Evolutionary conservation across 2,329 filamentous ascomycete species (phyloP), one percentile per base, ranked within the genome.

Genomic region (Apiospora malaysiana): DNA sequence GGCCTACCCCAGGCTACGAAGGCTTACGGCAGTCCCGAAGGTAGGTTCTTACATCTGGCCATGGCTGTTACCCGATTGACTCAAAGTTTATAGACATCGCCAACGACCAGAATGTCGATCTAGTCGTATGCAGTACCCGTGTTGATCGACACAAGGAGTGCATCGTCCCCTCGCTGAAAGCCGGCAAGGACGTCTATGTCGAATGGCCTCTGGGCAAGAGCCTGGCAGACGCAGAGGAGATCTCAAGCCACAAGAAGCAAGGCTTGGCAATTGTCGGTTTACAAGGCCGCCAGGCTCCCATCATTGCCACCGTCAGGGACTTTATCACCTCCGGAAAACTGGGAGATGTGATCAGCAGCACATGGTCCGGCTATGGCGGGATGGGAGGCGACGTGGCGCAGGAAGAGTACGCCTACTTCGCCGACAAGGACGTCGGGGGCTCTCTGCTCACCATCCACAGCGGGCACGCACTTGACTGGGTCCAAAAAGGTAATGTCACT

Each of bases 161-260:
- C 14, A 25, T 70, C 12, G 37, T 70, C 1, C 68, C 68, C 4
- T 37, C 56, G 5, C 10, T 70, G 14, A 25, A 47, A 21, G 68
- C 68, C 27, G 68, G 68, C 25, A 70, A 70, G 68, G 68, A 70
- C 14, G 68, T 70, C 56, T 70, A 65, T 14, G 59, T 56, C 40
- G 68, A 70, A 42, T 70, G 68, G 68, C 68, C 68, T 23, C 56
- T 70, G 23, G 68, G 68, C 43, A 42, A 45, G 32, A 70, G 63
- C 56, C 43, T 70, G 27, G 40, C 37, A 2, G 51, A 70, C 8
- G 68, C 68, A 2, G 51, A 43, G 18, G 56, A 70, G 42, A 43
- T 70, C 12, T 40, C 56, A 2, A 45, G 42, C 4, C 21, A 47
- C 46, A 70, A 40, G 5, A 59, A 59, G 51, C 27, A 59, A 21